Percentiles rank a stretch among this genome's conserved stretches.
These are phyloP conservation scores for Fusarium kyushuense DNA, from an alignment of 2,329 filamentous ascomycete species.

Conservation along the genomic window DNA sequence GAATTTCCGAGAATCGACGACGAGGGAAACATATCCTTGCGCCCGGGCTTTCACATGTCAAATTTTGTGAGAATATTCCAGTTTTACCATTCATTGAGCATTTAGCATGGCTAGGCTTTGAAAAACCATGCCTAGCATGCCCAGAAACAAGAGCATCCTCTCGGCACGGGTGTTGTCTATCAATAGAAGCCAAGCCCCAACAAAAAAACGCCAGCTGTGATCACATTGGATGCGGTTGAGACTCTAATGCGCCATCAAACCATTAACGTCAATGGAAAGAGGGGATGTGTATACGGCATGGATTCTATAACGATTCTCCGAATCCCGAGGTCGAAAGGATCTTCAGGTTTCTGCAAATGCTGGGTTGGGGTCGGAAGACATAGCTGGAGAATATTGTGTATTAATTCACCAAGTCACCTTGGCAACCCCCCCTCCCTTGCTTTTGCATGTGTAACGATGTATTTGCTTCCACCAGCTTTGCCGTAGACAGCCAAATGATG, in stretches of 20 bases:
- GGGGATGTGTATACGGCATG: slow-evolving; percentile 15
- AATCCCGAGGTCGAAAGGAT: slow-evolving; percentile 39
- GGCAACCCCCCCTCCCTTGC: slow-evolving; percentile 18
- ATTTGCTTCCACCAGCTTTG: background rate
- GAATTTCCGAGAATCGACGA: slow-evolving; percentile 30
- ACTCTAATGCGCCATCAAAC: slow-evolving; percentile 19
- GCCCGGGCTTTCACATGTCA: slow-evolving; percentile 33
- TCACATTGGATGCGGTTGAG: slow-evolving; percentile 32
- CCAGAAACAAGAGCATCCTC: background rate
- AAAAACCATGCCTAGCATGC: background rate
- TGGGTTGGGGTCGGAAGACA: slow-evolving; percentile 30
- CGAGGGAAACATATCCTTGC: slow-evolving; percentile 21
- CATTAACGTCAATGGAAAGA: background rate
- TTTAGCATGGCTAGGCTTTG: background rate
- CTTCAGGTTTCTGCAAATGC: slow-evolving; percentile 12
- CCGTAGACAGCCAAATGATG: background rate
- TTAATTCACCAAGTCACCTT: background rate
- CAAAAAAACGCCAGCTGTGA: slow-evolving; percentile 28
- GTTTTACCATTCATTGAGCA: background rate
- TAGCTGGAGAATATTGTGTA: background rate
- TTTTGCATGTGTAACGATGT: slow-evolving; percentile 7
- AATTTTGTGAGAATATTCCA: slow-evolving; percentile 3
- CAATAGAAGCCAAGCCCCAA: slow-evolving; percentile 31
- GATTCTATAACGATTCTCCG: background rate
- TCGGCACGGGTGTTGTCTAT: background rate